A percentile compares a stretch with the other conserved stretches of the same genome.
phyloP scores from a whole-genome alignment of 106 monocot species.

The Alisma plantagoaquatica region DNA sequence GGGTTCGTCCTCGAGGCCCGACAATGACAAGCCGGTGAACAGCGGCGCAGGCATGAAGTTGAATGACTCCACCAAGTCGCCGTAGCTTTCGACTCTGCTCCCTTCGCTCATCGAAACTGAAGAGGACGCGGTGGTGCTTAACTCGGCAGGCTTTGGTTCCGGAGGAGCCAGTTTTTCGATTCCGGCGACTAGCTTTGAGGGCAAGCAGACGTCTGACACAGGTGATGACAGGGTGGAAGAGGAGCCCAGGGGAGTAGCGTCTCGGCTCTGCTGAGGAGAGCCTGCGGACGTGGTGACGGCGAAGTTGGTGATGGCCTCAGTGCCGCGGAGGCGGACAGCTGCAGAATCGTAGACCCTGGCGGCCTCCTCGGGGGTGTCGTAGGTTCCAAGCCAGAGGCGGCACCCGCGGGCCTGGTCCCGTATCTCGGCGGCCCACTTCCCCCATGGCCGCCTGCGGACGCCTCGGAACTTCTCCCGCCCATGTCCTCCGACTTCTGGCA shows the following conservation, averaged over 20 bases:
- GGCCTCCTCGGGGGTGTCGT: constrained; percentile 57
- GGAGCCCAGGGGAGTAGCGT: not conserved
- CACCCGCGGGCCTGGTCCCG: constrained; percentile 45
- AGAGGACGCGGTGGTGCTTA: constrained; percentile 19
- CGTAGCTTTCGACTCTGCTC: not conserved
- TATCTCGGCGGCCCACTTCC: constrained; percentile 68
- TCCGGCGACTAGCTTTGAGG: no score
- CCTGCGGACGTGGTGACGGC: no score
- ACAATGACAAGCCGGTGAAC: not conserved
- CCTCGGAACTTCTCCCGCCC: constrained; percentile 47
- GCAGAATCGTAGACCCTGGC: constrained; percentile 64
- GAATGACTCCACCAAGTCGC: not conserved
- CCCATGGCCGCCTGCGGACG: constrained; percentile 56
- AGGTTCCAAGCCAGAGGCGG: constrained; percentile 66
- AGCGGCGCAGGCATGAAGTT: constrained; percentile 4
- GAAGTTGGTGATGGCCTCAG: constrained; percentile 61
- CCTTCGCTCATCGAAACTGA: not conserved
- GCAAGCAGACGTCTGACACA: no score
- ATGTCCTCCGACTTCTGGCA: no score
- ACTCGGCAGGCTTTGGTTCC: constrained; percentile 28
- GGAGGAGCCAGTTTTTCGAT: no score
- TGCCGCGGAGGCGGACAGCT: constrained; percentile 60
- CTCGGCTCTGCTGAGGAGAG: constrained; percentile 2
- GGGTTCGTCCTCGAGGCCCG: not conserved
- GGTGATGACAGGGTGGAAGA: no score